Percentiles rank a stretch among this genome's conserved stretches.
These are phyloP conservation scores for Bacidia rubella DNA, from an alignment of 495 filamentous ascomycete species.

Conservation along the genomic window DNA sequence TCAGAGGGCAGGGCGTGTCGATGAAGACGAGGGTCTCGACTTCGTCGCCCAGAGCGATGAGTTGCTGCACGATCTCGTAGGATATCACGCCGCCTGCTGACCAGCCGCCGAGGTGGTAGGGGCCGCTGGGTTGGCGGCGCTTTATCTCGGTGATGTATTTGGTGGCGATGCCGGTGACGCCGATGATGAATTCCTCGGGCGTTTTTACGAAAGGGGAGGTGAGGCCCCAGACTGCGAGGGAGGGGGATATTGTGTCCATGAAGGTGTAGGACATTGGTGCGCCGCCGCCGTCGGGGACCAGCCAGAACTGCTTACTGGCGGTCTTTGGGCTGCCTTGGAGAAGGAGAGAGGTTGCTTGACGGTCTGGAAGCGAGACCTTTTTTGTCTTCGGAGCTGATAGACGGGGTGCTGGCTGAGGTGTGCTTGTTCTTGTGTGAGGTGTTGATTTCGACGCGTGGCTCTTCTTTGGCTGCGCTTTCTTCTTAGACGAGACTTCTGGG, in stretches of 20 bases:
- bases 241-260: conserved; percentile 40
- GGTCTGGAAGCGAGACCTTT: conserved; percentile 20
- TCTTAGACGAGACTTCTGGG: conserved; percentile 20
- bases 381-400: conserved; percentile 13
- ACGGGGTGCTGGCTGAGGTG: conserved; percentile 13
- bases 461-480: conserved; percentile 17
- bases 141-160: conserved; percentile 53
- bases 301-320: conserved; percentile 30
- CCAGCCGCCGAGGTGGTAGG: conserved; percentile 61
- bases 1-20: conserved; percentile 66
- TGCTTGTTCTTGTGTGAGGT: conserved; percentile 6
- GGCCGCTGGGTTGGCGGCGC: conserved; percentile 60
- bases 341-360: conserved; percentile 36
- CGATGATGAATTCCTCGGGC: conserved; percentile 40
- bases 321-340: conserved; percentile 36
- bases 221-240: conserved; percentile 45
- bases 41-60: conserved; percentile 50
- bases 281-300: conserved; percentile 38
- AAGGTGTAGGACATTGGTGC: conserved; percentile 48
- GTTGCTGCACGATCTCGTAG: conserved; percentile 64
- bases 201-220: conserved; percentile 57
- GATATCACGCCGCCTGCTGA: conserved; percentile 81
- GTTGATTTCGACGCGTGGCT: conserved; percentile 13
- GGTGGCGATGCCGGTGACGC: conserved; percentile 41
- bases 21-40: conserved; percentile 69